Evolutionary conservation across 257 asterid species (phyloP), one percentile per base, ranked within the genome.

Genomic region (Haberlea rhodopensis): DNA sequence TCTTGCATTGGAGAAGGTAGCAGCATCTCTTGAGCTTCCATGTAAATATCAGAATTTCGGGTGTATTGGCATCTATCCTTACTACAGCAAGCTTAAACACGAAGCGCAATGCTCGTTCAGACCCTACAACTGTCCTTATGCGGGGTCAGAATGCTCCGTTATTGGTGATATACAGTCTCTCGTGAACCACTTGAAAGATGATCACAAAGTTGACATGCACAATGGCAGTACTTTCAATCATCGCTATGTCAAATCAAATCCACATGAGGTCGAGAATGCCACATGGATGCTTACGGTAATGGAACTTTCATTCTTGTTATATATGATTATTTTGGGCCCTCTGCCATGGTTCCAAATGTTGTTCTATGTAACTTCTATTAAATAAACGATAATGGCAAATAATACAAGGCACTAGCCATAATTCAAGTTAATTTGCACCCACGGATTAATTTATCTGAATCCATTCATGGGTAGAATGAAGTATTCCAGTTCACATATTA

Each of bases 221-320:
- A n/a, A n/a, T n/a, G n/a, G n/a, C n/a, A n/a, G n/a, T n/a, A n/a
- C n/a, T n/a, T n/a, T n/a, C n/a, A n/a, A n/a, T n/a, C n/a, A n/a
- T n/a, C n/a, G n/a, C n/a, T n/a, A n/a, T n/a, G n/a, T n/a, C n/a
- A n/a, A n/a, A n/a, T n/a, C n/a, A n/a, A n/a, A n/a, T n/a, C n/a
- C n/a, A n/a, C n/a, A n/a, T n/a, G n/a, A n/a, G n/a, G n/a, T n/a
- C n/a, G n/a, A n/a, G n/a, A n/a, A n/a, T n/a, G n/a, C n/a, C 40
- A 78, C 80, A 3, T 78, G 83, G 83, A 78, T 78, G 83, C 83
- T 78, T 22, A 78, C 83, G 75, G 83, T 78, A 71, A 53, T 53
- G 43, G 21, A 20, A 5, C 37, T 57, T 76, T 20, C 37, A 1
- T 10, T 28, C 27, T 49, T 40, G n/a, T n/a, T n/a, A n/a, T n/a